Evolutionary conservation across 2,329 filamentous ascomycete species (phyloP).

Genomic region (Aspergillus piperis): DNA sequence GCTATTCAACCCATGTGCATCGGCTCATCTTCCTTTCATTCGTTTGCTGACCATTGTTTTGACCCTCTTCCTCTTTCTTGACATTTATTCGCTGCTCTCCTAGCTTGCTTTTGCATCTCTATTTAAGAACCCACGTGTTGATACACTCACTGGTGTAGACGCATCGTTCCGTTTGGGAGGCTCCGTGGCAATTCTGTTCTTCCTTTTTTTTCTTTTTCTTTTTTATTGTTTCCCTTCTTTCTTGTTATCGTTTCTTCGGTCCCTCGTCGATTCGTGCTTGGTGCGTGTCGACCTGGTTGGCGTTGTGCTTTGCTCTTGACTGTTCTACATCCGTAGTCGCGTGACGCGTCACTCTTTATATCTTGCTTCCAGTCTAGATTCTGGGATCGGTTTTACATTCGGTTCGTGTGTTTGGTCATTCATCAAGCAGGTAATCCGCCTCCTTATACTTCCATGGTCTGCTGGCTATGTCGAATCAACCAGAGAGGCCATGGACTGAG

Average conservation of each 20-base stretch:
- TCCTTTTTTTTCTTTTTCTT: constrained; percentile 13
- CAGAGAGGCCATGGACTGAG: constrained; percentile 47
- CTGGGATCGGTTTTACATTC: constrained; percentile 5
- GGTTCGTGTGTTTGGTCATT: constrained; percentile 9
- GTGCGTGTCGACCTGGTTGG: constrained; percentile 5
- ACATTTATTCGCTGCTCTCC: constrained; percentile 17
- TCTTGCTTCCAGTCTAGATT: constrained; percentile 3
- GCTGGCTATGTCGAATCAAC: constrained; percentile 47
- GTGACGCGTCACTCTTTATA: constrained; percentile 21
- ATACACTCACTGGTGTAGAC: constrained; percentile 28
- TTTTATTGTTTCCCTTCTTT: constrained; percentile 13
- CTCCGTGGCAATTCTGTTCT: constrained; percentile 26
- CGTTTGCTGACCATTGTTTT: constrained; percentile 16
- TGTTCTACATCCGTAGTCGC: constrained; percentile 15
- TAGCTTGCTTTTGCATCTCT: constrained; percentile 21
- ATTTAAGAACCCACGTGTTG: constrained; percentile 27
- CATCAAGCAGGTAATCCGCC: constrained; percentile 14
- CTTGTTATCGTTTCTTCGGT: constrained; percentile 15
- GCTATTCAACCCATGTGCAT: constrained; percentile 22
- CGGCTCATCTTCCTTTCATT: constrained; percentile 15
- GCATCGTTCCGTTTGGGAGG: constrained; percentile 35
- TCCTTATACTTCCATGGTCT: constrained; percentile 36
- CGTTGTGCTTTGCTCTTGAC: constrained; percentile 12
- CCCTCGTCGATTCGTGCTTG: constrained; percentile 9
- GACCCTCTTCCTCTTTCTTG: constrained; percentile 8